Percentiles rank a stretch among this genome's conserved stretches.
Evolutionary conservation across 257 asterid species (phyloP).

Genomic region (Scutellaria minor): DNA sequence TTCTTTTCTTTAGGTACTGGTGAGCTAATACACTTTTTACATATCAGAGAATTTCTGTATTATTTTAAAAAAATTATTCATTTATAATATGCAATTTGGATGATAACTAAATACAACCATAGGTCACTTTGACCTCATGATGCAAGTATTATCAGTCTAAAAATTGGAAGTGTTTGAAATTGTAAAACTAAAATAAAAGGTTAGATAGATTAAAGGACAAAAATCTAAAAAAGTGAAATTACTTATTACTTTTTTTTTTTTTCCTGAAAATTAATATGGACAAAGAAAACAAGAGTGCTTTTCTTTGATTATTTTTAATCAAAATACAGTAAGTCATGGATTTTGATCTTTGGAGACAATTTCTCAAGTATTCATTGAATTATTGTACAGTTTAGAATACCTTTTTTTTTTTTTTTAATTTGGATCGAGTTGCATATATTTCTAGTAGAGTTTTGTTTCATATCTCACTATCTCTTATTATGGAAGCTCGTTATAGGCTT

Average conservation of each 20-base stretch:
- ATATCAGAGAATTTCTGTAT: too few relatives aligned
- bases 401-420: not conserved
- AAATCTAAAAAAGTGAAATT: too few relatives aligned
- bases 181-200: too few relatives aligned
- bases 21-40: too few relatives aligned
- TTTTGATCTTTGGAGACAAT: constrained; percentile 12
- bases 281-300: not conserved
- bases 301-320: constrained; percentile 13
- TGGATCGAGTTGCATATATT: constrained; percentile 20
- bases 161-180: too few relatives aligned
- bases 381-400: not conserved
- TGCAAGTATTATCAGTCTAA: too few relatives aligned
- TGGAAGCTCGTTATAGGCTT: constrained; percentile 22
- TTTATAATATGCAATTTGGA: too few relatives aligned
- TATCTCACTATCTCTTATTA: not conserved
- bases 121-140: too few relatives aligned
- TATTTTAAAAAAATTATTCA: too few relatives aligned
- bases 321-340: not conserved
- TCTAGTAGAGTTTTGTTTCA: constrained; percentile 7
- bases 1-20: not conserved
- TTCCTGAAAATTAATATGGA: constrained; percentile 4
- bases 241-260: too few relatives aligned
- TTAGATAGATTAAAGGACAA: too few relatives aligned
- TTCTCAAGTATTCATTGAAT: constrained; percentile 1
- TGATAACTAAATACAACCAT: too few relatives aligned